phyloP scores from a whole-genome alignment of 108 stramenopile genomes.

The Pseudonitzschia multiseries region DNA sequence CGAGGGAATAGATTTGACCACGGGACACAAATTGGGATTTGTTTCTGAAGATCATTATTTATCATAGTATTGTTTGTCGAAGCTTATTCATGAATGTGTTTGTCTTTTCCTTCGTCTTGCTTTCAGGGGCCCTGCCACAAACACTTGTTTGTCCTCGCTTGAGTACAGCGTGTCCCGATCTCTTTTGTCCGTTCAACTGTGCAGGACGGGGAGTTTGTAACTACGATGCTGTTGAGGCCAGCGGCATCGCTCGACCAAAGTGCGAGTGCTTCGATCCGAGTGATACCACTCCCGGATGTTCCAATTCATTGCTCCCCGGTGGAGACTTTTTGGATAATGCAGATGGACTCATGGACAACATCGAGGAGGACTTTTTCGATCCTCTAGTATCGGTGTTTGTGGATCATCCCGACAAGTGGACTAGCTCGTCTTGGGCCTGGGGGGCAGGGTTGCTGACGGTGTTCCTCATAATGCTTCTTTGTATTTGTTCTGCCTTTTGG shows the following conservation, averaged over 20 bases:
- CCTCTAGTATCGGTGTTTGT: slow-evolving; percentile 83
- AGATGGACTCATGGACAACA: slow-evolving; percentile 57
- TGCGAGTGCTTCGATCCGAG: slow-evolving; percentile 79
- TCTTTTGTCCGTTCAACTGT: slow-evolving; percentile 83
- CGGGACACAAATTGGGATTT: neutral
- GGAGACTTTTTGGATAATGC: slow-evolving; percentile 71
- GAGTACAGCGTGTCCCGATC: slow-evolving; percentile 71
- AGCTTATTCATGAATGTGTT: neutral
- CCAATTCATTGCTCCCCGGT: slow-evolving; percentile 67
- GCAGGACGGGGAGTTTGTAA: slow-evolving; percentile 79
- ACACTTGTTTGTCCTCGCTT: slow-evolving; percentile 62
- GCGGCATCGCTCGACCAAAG: slow-evolving; percentile 51
- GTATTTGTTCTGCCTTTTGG: slow-evolving; percentile 85
- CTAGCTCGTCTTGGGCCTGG: slow-evolving; percentile 80
- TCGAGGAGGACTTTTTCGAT: slow-evolving; percentile 82
- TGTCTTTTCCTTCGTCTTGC: neutral
- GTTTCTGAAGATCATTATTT: too few relatives aligned
- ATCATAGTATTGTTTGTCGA: neutral
- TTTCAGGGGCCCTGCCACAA: slow-evolving; percentile 26
- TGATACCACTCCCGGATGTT: slow-evolving; percentile 78
- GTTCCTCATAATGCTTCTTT: slow-evolving; percentile 75
- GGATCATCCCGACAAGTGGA: slow-evolving; percentile 86
- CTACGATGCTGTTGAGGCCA: slow-evolving; percentile 43
- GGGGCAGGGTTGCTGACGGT: slow-evolving; percentile 75
- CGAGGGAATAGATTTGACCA: too few relatives aligned